phyloP scores from a whole-genome alignment of 306 rosid genomes.

The Oxytropis ochrocephala region DNA sequence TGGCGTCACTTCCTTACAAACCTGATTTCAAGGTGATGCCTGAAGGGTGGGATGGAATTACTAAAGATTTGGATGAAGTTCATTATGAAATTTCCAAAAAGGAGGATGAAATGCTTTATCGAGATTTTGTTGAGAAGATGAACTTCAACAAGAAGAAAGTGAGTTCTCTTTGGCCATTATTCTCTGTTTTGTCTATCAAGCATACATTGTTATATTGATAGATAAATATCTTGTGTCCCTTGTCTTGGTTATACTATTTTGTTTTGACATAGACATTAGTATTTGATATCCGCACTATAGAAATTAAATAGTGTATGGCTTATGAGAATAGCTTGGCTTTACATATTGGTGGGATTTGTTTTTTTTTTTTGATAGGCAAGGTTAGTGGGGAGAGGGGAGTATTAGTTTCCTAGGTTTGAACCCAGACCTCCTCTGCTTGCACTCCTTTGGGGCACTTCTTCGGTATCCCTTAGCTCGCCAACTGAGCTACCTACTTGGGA shows the following conservation, averaged over 20 bases:
- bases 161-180: conserved; percentile 26
- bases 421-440: no score
- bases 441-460: no score
- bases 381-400: no score
- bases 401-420: no score
- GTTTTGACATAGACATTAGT: neutral
- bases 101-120: conserved; percentile 85
- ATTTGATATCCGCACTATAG: neutral
- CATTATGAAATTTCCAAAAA: conserved; percentile 82
- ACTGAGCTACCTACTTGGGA: no score
- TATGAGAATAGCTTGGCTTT: neutral
- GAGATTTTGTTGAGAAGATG: conserved; percentile 73
- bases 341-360: neutral
- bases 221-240: neutral
- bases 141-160: conserved; percentile 91
- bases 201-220: neutral
- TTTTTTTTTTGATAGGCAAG: no score
- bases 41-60: conserved; percentile 97
- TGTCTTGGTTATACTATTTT: neutral
- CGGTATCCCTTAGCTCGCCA: no score
- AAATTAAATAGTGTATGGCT: neutral
- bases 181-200: neutral
- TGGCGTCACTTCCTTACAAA: conserved; percentile 88
- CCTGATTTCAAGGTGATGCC: conserved; percentile 98
- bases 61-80: conserved; percentile 86